Conservation (phyloP, 1,284 basidiomycete genomes). For the Leucoagaricus sp. region DNA sequence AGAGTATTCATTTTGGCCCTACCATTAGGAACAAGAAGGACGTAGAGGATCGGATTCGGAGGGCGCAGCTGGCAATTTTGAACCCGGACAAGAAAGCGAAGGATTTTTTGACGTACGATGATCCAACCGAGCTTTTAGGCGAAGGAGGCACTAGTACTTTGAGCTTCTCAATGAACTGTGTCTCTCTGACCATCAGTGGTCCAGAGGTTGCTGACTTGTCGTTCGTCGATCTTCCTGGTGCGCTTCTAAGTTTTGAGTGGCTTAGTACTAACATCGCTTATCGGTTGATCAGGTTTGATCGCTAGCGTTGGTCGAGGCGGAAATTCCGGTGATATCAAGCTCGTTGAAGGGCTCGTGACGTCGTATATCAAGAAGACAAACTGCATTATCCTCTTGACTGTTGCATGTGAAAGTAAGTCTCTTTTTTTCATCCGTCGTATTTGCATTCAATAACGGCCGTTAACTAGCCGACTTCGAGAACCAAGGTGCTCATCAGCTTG, state of each 20-base stretch:
- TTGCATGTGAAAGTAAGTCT: conserved; percentile 64
- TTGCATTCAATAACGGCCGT: not conserved
- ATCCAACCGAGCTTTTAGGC: conserved; percentile 21
- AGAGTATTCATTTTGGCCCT: conserved; percentile 51
- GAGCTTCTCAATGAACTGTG: conserved; percentile 60
- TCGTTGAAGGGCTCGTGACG: conserved; percentile 55
- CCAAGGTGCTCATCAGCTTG: conserved; percentile 58
- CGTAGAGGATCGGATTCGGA: conserved; percentile 66
- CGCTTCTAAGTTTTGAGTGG: not conserved
- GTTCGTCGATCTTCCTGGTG: conserved; percentile 63
- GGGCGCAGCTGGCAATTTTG: conserved; percentile 73
- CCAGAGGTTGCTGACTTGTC: conserved; percentile 63
- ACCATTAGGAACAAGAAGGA: conserved; percentile 49
- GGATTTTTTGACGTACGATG: conserved; percentile 41
- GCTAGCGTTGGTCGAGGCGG: conserved; percentile 50
- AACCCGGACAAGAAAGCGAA: conserved; percentile 47
- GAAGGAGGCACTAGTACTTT: conserved; percentile 17
- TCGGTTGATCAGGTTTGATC: conserved; percentile 66
- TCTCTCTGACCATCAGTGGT: conserved; percentile 63
- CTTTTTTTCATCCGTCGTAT: not conserved
- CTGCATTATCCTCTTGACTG: conserved; percentile 63
- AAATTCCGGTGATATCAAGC: conserved; percentile 50
- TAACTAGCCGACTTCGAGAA: conserved; percentile 65
- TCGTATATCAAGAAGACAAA: conserved; percentile 58
- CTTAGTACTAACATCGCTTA: not conserved